phyloP scores from a whole-genome alignment of 164 flowering plant species.

The Echeveria elegans region DNA sequence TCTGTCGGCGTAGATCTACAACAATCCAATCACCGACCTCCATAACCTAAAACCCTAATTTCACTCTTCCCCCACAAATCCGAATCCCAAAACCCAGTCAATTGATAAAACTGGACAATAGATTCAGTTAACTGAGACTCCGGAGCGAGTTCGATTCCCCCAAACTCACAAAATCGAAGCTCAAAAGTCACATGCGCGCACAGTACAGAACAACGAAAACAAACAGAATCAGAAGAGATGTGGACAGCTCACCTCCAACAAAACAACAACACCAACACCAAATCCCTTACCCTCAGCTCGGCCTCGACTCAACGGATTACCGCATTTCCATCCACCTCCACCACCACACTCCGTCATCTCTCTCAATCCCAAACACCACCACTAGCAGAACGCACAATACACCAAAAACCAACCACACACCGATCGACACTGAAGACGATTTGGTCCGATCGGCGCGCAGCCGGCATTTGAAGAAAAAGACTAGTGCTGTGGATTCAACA shows the following conservation, averaged over 20 bases:
- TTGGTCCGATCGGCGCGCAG: neutral
- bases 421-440: neutral
- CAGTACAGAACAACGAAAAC: neutral
- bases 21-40: neutral
- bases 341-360: neutral
- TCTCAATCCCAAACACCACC: neutral
- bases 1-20: neutral
- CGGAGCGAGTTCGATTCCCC: neutral
- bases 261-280: neutral
- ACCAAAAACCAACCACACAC: neutral
- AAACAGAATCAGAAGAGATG: neutral
- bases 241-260: slow-evolving; percentile 1
- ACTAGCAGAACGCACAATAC: neutral
- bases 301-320: neutral
- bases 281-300: neutral
- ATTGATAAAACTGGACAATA: neutral
- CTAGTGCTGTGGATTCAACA: too few relatives aligned
- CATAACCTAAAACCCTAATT: slow-evolving; percentile 2
- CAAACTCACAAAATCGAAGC: too few relatives aligned
- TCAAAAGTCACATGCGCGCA: neutral
- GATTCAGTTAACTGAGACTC: neutral
- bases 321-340: neutral
- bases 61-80: neutral
- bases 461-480: neutral
- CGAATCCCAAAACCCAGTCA: neutral